Percentiles rank a stretch among this genome's conserved stretches.
These are phyloP conservation scores for Xylariaceae sp. DNA, from an alignment of 2,329 filamentous ascomycete species.

Conservation along the genomic window DNA sequence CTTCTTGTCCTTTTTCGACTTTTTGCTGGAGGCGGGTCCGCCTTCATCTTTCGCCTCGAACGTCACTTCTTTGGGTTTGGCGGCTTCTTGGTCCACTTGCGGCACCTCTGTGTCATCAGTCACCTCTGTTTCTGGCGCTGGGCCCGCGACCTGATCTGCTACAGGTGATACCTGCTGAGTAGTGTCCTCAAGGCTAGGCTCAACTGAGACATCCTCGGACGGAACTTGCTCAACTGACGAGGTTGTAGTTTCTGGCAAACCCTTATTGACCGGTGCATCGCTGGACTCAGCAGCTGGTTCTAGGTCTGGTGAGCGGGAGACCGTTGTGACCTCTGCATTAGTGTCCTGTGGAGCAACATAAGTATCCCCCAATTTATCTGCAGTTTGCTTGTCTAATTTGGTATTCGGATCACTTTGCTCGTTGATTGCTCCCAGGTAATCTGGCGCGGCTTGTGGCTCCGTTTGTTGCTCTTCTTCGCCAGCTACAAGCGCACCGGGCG, in stretches of 20 bases:
- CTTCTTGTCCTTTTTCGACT: constrained; percentile 38
- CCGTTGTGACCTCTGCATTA: no score
- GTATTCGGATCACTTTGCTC: constrained; percentile 4
- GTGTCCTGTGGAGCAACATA: no score
- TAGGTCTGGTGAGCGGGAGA: no score
- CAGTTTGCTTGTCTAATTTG: background rate
- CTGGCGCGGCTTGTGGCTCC: background rate
- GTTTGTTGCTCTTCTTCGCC: constrained; percentile 10
- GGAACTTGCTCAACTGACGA: no score
- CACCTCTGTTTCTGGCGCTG: background rate
- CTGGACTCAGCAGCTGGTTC: no score
- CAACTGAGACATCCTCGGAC: no score
- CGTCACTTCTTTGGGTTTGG: constrained; percentile 13
- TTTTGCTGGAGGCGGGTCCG: constrained; percentile 27
- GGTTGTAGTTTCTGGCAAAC: no score
- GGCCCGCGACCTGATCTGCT: no score
- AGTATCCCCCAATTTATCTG: background rate
- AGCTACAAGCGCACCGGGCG: background rate
- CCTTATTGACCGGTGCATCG: no score
- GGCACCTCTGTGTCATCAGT: constrained; percentile 1
- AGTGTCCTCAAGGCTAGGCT: no score
- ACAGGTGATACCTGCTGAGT: no score
- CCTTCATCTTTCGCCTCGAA: constrained; percentile 15
- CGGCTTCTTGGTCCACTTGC: constrained; percentile 6
- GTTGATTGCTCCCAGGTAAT: background rate